phyloP scores from a whole-genome alignment of 805 yeast species.

The Cyberlindnera xylosilytica region DNA sequence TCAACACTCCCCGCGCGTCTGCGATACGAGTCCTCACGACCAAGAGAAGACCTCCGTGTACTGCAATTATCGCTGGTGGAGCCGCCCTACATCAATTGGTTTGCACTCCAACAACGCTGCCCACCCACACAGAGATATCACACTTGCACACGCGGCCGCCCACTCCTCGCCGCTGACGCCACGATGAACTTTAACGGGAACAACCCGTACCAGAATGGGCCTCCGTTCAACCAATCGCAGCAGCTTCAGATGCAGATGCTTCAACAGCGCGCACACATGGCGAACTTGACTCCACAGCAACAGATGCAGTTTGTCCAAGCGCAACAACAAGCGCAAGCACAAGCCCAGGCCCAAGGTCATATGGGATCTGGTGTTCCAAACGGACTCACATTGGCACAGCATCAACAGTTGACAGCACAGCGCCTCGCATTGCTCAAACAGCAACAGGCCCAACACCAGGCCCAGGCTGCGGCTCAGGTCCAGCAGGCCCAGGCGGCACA shows the following conservation, averaged over 20 bases:
- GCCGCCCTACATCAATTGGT: too few species aligned
- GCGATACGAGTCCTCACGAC: too few species aligned
- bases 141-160: too few species aligned
- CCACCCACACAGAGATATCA: not conserved
- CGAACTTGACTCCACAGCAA: conserved; percentile 17
- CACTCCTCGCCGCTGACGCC: too few species aligned
- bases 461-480: conserved; percentile 19
- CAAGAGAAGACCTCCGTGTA: too few species aligned
- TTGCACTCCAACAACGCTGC: too few species aligned
- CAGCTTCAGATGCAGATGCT: conserved; percentile 23
- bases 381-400: conserved; percentile 20
- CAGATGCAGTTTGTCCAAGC: conserved; percentile 13
- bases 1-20: not conserved
- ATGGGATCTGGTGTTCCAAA: conserved; percentile 3
- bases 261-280: conserved; percentile 21
- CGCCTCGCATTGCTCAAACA: conserved; percentile 23
- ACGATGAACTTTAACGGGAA: conserved; percentile 16
- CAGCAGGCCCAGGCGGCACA: conserved; percentile 16
- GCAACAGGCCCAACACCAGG: conserved; percentile 17
- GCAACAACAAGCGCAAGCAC: conserved; percentile 2
- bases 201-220: conserved; percentile 19
- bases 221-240: conserved; percentile 15
- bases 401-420: conserved; percentile 23
- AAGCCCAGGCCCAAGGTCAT: not conserved
- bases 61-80: too few species aligned